Conservation (phyloP, 192 early-diverging fungal species). For the Coemansia sp. region DNA sequence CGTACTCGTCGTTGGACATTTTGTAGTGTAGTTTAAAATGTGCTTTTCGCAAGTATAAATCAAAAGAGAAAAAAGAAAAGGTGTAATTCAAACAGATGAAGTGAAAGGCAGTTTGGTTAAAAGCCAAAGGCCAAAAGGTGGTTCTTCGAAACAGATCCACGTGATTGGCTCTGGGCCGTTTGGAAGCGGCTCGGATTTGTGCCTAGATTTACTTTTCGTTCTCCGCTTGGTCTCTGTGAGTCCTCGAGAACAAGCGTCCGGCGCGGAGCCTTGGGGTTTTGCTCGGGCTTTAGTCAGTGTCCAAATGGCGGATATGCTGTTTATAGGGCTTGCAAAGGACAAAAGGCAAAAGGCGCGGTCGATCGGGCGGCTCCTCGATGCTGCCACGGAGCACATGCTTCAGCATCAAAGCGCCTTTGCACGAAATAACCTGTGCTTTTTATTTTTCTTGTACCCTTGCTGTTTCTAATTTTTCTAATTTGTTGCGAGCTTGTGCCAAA, state of each 20-base stretch:
- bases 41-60: neutral
- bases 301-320: too few relatives aligned
- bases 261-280: too few relatives aligned
- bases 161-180: neutral
- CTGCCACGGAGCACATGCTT: neutral
- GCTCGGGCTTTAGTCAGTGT: too few relatives aligned
- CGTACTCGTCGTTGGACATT: conserved; percentile 73
- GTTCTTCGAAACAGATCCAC: neutral
- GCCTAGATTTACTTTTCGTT: neutral
- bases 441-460: neutral
- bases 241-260: neutral
- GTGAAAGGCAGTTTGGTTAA: neutral
- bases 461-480: neutral
- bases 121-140: neutral
- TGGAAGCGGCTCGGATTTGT: neutral
- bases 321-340: too few relatives aligned
- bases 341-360: too few relatives aligned
- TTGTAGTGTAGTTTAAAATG: conserved; percentile 1
- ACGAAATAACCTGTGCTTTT: neutral
- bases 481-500: too few relatives aligned
- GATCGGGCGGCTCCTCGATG: too few relatives aligned
- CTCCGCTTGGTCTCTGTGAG: neutral
- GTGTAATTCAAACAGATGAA: conserved; percentile 6
- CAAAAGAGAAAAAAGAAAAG: conserved; percentile 10
- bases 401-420: neutral